Evolutionary conservation across 179 eudicot genomes (phyloP).

Genomic region (Silene noctiflora): DNA sequence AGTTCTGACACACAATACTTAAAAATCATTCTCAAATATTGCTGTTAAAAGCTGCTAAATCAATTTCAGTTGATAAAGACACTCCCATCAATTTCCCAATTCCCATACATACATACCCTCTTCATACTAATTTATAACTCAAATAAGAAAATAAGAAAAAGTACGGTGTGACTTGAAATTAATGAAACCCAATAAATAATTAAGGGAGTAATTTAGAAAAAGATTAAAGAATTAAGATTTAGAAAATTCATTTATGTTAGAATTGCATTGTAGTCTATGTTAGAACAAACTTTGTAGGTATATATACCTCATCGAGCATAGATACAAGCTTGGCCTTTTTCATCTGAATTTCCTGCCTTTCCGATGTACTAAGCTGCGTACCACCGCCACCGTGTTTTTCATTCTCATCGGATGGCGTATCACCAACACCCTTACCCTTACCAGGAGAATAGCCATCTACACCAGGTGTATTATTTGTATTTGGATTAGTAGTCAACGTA

Average conservation of each 20-base stretch:
- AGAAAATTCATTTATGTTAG: too few relatives aligned
- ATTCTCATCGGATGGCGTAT: constrained; percentile 8
- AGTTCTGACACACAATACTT: constrained; percentile 33
- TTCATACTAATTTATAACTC: too few relatives aligned
- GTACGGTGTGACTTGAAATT: too few relatives aligned
- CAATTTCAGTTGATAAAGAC: constrained; percentile 40
- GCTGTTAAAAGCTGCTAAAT: constrained; percentile 30
- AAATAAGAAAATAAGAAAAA: too few relatives aligned
- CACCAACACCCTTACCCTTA: constrained; percentile 12
- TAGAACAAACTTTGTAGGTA: too few relatives aligned
- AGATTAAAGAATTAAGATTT: too few relatives aligned
- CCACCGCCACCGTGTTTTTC: constrained; percentile 12
- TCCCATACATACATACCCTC: background rate
- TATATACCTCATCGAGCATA: constrained; percentile 73
- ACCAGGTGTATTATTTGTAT: background rate
- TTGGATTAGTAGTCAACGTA: background rate
- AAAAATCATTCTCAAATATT: constrained; percentile 18
- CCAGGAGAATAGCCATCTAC: constrained; percentile 20
- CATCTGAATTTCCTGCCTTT: constrained; percentile 73
- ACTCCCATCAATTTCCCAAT: constrained; percentile 18
- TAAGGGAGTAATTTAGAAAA: too few relatives aligned
- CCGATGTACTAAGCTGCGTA: constrained; percentile 47
- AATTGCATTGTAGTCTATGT: too few relatives aligned
- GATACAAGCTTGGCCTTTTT: constrained; percentile 63
- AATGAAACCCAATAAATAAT: too few relatives aligned